Base-by-base conservation (phyloP, 2,329 filamentous ascomycete species). In the Colletotrichum sp. region DNA sequence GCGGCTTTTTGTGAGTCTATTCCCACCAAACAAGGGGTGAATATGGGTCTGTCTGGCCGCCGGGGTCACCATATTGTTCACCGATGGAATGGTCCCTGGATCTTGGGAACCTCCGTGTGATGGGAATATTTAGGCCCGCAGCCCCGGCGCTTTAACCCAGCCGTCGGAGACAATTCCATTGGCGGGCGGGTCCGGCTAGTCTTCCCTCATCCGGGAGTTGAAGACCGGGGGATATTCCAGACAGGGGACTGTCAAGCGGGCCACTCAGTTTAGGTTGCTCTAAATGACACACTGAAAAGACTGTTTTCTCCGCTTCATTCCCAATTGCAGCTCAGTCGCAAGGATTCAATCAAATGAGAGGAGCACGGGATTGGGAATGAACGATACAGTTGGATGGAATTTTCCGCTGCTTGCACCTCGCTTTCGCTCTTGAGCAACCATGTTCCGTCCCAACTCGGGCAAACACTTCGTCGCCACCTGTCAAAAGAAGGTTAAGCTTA, bases 291-390 rank as follows among this genome's bases (percentile, higher is more conserved):
- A 62, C 18, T n/a, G 67, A 48, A 22, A 52, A 52, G 10, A 13
- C 18, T 64, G 12, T 24, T 8, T 32, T 8, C 68, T 65, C 68
- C 68, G 68, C 68, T 75, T 26, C 34, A 22, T 22, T 62, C 34
- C 48, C 10, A 36, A 67, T 66, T 8, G 39, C 10, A 71, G 60
- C 34, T 64, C 22, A 18, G 9, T 44, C 24, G 48, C 67, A 65
- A 36, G 72, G 67, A 16, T 55, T n/a, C 24, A n/a, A 24, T 16
- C 22, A 66, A 65, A 71, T 75, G 72, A 75, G 36, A 65, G 72
- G 68, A 36, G 48, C 60, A 62, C 44, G n/a, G 34, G 28, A 57
- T 34, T 36, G 26, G 44, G 26, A 68, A 34, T 30, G 30, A 26
- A 15, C 13, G 71, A 64, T 4, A 15, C 24, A 13, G 59, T 30